A percentile compares a stretch with the other conserved stretches of the same genome.
Evolutionary conservation across 257 asterid genomes (phyloP).

Genomic region (Datura wrightii): DNA sequence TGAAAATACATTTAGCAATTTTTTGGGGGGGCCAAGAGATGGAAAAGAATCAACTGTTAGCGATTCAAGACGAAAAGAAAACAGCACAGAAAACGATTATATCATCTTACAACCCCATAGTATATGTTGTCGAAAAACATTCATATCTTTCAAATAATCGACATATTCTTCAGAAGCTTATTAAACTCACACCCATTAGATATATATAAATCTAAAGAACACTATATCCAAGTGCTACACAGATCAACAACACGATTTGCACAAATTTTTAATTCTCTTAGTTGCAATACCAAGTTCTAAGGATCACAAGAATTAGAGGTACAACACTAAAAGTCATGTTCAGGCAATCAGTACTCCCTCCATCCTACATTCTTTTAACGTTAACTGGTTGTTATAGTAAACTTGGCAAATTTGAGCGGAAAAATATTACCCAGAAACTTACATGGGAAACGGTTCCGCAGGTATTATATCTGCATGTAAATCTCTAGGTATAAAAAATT

Average conservation of each 20-base stretch:
- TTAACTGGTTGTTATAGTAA: too few relatives aligned
- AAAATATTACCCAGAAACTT: too few relatives aligned
- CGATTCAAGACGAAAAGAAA: neutral
- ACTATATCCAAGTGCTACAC: neutral
- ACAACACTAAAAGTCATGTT: neutral
- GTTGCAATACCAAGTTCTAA: conserved; percentile 1
- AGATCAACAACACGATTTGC: neutral
- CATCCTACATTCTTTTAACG: too few relatives aligned
- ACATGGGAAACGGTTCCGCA: too few relatives aligned
- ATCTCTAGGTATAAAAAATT: too few relatives aligned
- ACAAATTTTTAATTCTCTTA: neutral
- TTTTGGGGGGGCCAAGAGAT: too few relatives aligned
- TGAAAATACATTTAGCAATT: too few relatives aligned
- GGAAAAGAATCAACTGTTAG: neutral
- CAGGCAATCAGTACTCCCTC: neutral
- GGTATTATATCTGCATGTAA: too few relatives aligned
- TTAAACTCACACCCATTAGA: neutral
- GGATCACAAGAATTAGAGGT: neutral
- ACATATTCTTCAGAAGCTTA: neutral
- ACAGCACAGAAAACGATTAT: neutral
- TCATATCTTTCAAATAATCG: neutral
- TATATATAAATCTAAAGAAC: neutral
- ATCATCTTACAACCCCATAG: neutral
- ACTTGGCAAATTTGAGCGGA: too few relatives aligned
- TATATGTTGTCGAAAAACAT: neutral